Conservation (phyloP, 192 early-diverging fungal species). For the Gamsiella multidivaricata region DNA sequence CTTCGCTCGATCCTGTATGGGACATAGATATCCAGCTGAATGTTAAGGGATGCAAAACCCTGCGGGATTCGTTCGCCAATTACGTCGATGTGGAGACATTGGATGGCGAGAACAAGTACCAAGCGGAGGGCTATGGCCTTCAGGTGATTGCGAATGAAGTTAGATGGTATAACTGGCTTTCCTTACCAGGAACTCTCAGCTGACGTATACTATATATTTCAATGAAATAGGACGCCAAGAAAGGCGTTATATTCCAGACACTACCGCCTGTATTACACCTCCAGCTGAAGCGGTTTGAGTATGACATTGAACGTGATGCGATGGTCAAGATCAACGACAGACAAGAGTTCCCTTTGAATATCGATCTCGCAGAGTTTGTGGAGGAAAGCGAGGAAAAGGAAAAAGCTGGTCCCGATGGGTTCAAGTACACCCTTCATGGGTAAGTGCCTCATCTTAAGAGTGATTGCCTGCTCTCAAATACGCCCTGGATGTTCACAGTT, state of each 20-base stretch:
- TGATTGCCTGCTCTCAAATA: too few relatives aligned
- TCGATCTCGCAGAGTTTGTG: constrained; percentile 90
- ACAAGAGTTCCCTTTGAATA: constrained; percentile 89
- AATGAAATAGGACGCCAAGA: constrained; percentile 95
- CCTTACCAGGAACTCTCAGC: background rate
- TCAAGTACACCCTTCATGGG: constrained; percentile 85
- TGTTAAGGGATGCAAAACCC: constrained; percentile 91
- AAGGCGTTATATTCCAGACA: constrained; percentile 93
- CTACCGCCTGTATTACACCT: constrained; percentile 96
- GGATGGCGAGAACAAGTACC: constrained; percentile 97
- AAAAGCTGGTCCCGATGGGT: constrained; percentile 61
- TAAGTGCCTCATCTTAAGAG: background rate
- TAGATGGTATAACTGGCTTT: too few relatives aligned
- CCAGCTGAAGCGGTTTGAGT: constrained; percentile 98
- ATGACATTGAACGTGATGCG: constrained; percentile 88
- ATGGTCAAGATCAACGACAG: constrained; percentile 99
- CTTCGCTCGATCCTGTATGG: too few relatives aligned
- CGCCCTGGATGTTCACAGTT: background rate
- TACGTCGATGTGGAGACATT: constrained; percentile 92
- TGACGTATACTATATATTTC: background rate
- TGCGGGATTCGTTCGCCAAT: constrained; percentile 90
- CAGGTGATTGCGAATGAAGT: constrained; percentile 59
- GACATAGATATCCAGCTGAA: constrained; percentile 95
- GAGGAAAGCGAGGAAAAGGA: constrained; percentile 69
- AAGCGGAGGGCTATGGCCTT: constrained; percentile 91